These are phyloP conservation scores for Calvatia gigantea DNA, from an alignment of 768 basidiomycete species.

Conservation along the genomic window DNA sequence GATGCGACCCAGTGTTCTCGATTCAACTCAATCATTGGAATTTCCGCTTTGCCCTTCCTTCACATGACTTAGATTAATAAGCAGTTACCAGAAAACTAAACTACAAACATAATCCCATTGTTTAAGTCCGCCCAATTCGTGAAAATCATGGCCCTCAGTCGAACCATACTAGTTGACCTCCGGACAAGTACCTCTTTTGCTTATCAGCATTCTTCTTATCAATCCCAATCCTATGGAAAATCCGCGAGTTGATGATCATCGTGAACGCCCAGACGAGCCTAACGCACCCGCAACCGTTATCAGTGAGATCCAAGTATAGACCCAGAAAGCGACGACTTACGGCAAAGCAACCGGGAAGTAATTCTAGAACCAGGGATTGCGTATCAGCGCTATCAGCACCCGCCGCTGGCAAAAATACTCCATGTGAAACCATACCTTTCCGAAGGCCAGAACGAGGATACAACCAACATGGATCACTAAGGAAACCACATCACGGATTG, in stretches of 20 bases:
- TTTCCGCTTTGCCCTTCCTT: no score
- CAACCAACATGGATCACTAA: not conserved
- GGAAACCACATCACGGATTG: not conserved
- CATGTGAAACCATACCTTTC: no score
- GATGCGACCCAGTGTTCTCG: no score
- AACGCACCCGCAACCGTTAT: not conserved
- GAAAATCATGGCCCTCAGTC: not conserved
- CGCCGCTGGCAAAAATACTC: not conserved
- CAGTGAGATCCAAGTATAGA: not conserved
- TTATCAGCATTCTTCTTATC: not conserved
- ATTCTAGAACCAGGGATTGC: not conserved
- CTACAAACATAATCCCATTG: no score
- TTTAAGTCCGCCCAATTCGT: no score
- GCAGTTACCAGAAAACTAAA: no score
- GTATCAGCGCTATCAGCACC: not conserved
- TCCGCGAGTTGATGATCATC: not conserved
- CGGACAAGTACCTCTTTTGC: not conserved
- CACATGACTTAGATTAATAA: no score
- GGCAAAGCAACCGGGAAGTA: not conserved
- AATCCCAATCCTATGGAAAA: not conserved
- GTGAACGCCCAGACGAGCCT: not conserved
- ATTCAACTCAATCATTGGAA: no score
- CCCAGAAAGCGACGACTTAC: not conserved
- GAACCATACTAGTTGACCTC: not conserved
- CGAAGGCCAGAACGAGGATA: not conserved